Conservation (phyloP, 1,284 basidiomycete genomes). For the Cystobasidium sp. region DNA sequence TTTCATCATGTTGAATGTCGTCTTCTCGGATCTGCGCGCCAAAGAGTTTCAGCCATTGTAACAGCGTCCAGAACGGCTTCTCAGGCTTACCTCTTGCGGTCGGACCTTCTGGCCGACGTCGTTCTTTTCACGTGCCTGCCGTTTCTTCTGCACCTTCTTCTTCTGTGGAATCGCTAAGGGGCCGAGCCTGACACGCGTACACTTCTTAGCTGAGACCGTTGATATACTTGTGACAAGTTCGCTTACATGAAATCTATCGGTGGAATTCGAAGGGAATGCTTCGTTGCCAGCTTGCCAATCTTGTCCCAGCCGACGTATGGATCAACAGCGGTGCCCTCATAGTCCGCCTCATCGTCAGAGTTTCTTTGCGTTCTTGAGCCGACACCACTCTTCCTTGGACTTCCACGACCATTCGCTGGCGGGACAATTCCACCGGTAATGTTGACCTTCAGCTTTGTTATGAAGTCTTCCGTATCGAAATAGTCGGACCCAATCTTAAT, state of each 20-base stretch:
- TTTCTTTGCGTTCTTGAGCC: background rate
- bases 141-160: conserved; percentile 39
- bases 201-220: background rate
- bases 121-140: conserved; percentile 45
- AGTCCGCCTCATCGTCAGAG: conserved; percentile 50
- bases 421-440: conserved; percentile 66
- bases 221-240: conserved; percentile 27
- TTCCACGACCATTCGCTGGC: background rate
- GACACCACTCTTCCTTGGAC: background rate
- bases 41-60: background rate
- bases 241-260: conserved; percentile 77
- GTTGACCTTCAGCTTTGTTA: conserved; percentile 69
- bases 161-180: conserved; percentile 42
- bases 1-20: conserved; percentile 36
- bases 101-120: conserved; percentile 45
- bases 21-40: conserved; percentile 14
- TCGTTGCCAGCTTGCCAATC: conserved; percentile 72
- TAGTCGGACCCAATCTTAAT: conserved; percentile 79
- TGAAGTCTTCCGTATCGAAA: conserved; percentile 82
- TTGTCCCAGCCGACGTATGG: conserved; percentile 56
- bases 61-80: background rate
- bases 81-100: conserved; percentile 33
- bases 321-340: conserved; percentile 61
- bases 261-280: conserved; percentile 73
- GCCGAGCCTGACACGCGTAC: conserved; percentile 37